phyloP scores from a whole-genome alignment of 1,284 basidiomycete species.

The Ustilago lituana region DNA sequence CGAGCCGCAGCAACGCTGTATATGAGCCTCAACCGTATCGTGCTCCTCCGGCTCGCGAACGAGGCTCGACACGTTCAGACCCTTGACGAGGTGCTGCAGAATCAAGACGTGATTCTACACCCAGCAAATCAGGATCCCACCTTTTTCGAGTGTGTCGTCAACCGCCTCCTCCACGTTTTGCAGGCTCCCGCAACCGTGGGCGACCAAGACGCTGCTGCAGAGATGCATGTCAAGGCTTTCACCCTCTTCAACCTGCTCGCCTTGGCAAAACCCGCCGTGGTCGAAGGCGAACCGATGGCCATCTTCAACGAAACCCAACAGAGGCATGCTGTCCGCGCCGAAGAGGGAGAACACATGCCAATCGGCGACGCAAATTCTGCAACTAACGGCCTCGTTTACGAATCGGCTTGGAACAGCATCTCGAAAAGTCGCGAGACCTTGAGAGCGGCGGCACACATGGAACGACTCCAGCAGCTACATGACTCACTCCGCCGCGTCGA shows the following conservation, averaged over 20 bases:
- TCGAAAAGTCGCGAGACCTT: slow-evolving; percentile 47
- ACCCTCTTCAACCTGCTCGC: slow-evolving; percentile 47
- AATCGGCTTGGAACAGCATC: slow-evolving; percentile 39
- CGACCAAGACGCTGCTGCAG: neutral
- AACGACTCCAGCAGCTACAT: slow-evolving; percentile 50
- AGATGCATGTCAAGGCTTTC: slow-evolving; percentile 25
- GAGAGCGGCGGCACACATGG: slow-evolving; percentile 51
- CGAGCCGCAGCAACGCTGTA: slow-evolving; percentile 28
- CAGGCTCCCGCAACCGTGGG: neutral
- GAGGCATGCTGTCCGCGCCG: neutral
- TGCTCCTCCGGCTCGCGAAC: slow-evolving; percentile 36
- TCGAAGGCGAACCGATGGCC: slow-evolving; percentile 28
- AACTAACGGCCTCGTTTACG: slow-evolving; percentile 10
- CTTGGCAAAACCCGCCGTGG: slow-evolving; percentile 32
- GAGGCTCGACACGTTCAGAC: slow-evolving; percentile 8
- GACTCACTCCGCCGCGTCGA: slow-evolving; percentile 42
- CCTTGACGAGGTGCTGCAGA: slow-evolving; percentile 30
- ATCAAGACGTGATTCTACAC: slow-evolving; percentile 40
- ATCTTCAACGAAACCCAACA: slow-evolving; percentile 28
- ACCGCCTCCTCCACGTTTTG: slow-evolving; percentile 27
- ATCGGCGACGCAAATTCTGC: no score
- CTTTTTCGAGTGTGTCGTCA: slow-evolving; percentile 55
- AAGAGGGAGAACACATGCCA: neutral
- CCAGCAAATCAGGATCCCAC: slow-evolving; percentile 37
- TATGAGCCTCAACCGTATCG: slow-evolving; percentile 51